Evolutionary conservation across 768 basidiomycete species (phyloP).

Genomic region (Boletellus ananiceps): DNA sequence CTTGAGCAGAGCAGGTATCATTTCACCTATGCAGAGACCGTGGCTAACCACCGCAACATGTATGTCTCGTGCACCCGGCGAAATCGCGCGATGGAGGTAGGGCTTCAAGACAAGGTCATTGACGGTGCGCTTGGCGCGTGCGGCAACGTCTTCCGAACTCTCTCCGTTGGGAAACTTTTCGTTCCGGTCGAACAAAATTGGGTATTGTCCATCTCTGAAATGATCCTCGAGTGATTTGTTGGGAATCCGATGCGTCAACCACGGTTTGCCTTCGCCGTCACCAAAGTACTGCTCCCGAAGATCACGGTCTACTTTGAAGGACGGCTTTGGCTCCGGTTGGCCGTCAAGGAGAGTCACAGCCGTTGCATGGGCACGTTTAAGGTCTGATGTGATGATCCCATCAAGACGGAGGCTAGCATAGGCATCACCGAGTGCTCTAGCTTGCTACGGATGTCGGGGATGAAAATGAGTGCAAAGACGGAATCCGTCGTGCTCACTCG

Average conservation of each 20-base stretch:
- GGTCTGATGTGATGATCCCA: slow-evolving; percentile 61
- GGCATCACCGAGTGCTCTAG: slow-evolving; percentile 53
- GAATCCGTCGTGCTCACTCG: slow-evolving; percentile 34
- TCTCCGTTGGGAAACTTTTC: slow-evolving; percentile 71
- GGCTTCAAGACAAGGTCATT: slow-evolving; percentile 48
- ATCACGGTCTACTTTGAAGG: slow-evolving; percentile 44
- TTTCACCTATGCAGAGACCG: slow-evolving; percentile 62
- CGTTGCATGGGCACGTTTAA: slow-evolving; percentile 60
- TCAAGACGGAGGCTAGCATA: slow-evolving; percentile 46
- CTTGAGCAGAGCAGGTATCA: slow-evolving; percentile 48
- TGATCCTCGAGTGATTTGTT: slow-evolving; percentile 41
- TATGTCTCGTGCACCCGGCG: slow-evolving; percentile 34
- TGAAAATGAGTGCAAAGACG: background rate
- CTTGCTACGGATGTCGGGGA: slow-evolving; percentile 44
- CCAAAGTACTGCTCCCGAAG: slow-evolving; percentile 72
- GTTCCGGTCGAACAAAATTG: slow-evolving; percentile 39
- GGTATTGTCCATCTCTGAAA: slow-evolving; percentile 50
- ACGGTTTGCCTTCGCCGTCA: slow-evolving; percentile 60
- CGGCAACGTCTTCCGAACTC: slow-evolving; percentile 56
- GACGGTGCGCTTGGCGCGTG: slow-evolving; percentile 49
- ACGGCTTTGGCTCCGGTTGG: slow-evolving; percentile 44
- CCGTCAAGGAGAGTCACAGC: slow-evolving; percentile 51
- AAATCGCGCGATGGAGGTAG: slow-evolving; percentile 43
- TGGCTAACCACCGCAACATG: slow-evolving; percentile 74
- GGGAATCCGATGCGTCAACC: slow-evolving; percentile 27